Percentiles rank a stretch among this genome's conserved stretches.
Evolutionary conservation across 2,329 filamentous ascomycete species (phyloP).

Genomic region (Fusarium sp.): DNA sequence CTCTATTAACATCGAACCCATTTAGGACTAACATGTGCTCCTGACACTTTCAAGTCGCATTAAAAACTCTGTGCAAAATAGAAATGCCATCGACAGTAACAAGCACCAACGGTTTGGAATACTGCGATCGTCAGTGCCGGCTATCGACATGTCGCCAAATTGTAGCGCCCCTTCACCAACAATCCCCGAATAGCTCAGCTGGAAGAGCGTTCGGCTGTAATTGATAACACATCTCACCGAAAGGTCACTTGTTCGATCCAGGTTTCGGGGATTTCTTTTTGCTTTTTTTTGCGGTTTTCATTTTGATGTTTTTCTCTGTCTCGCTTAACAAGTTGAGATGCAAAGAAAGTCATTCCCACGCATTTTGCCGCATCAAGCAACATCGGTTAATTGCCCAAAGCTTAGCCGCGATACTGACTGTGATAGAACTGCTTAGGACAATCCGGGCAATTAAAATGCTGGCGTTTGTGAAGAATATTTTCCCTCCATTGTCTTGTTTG

Average conservation of each 20-base stretch:
- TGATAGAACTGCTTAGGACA: no score
- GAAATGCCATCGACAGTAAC: fast-evolving
- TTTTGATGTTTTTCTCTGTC: neutral
- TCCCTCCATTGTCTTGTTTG: no score
- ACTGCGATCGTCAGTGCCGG: fast-evolving
- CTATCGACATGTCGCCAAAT: neutral
- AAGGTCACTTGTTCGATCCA: conserved; percentile 38
- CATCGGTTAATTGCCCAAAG: neutral
- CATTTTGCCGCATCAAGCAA: fast-evolving
- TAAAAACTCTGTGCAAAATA: no score
- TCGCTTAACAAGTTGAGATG: neutral
- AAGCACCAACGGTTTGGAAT: neutral
- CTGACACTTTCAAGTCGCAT: no score
- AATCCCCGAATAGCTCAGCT: conserved; percentile 35
- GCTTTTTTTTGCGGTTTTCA: neutral
- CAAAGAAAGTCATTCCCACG: neutral
- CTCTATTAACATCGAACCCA: fast-evolving
- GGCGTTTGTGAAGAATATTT: no score
- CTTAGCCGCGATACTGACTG: no score
- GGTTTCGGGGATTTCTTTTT: conserved; percentile 26
- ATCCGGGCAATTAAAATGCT: no score
- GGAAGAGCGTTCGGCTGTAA: conserved; percentile 36
- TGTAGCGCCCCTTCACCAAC: conserved; percentile 39
- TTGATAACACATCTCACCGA: conserved; percentile 22
- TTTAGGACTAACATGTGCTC: fast-evolving